Percentiles rank a stretch among this genome's conserved stretches.
These are phyloP conservation scores for Neurospora cerealis DNA, from an alignment of 495 filamentous ascomycete genomes.

Conservation along the genomic window DNA sequence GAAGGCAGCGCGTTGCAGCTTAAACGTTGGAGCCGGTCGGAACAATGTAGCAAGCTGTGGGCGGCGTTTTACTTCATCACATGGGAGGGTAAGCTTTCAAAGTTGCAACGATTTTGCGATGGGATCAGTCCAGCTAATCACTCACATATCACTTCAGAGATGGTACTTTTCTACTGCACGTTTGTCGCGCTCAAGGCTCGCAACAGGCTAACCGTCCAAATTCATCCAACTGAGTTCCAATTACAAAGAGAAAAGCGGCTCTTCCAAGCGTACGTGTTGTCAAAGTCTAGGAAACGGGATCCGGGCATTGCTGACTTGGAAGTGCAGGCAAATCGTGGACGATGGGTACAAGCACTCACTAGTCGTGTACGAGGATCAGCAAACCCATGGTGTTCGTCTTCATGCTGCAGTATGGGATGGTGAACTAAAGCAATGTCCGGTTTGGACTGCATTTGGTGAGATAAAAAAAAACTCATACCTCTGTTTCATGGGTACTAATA, in stretches of 20 bases:
- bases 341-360: slow-evolving; percentile 61
- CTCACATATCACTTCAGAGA: slow-evolving; percentile 25
- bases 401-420: slow-evolving; percentile 43
- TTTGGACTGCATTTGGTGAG: slow-evolving; percentile 67
- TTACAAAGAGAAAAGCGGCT: slow-evolving; percentile 53
- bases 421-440: slow-evolving; percentile 42
- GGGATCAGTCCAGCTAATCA: background rate
- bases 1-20: slow-evolving; percentile 38
- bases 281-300: slow-evolving; percentile 6
- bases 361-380: slow-evolving; percentile 57
- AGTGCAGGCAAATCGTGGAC: slow-evolving; percentile 57
- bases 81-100: slow-evolving; percentile 40
- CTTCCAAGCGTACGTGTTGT: slow-evolving; percentile 54
- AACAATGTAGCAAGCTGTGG: slow-evolving; percentile 38
- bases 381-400: slow-evolving; percentile 50
- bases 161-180: slow-evolving; percentile 72
- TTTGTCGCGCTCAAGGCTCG: slow-evolving; percentile 67
- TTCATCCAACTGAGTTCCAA: slow-evolving; percentile 48
- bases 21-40: slow-evolving; percentile 36
- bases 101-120: background rate
- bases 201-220: slow-evolving; percentile 43
- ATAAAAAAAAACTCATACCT: background rate
- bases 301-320: background rate
- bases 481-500: background rate
- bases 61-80: slow-evolving; percentile 42